Evolutionary conservation across 257 asterid species (phyloP).

Genomic region (Nicotiana tomentosiformis): DNA sequence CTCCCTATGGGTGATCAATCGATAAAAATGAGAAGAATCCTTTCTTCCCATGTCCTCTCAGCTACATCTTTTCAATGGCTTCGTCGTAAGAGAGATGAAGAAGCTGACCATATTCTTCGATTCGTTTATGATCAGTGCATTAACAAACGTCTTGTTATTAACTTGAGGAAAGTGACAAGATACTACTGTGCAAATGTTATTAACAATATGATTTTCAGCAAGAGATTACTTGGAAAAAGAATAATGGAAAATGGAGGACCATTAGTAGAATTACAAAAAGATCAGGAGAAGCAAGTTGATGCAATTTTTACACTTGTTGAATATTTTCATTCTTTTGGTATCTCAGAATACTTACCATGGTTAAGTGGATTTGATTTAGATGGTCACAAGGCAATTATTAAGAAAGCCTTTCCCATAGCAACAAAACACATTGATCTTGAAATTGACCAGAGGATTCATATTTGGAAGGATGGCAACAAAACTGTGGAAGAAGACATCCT

Average conservation of each 20-base stretch:
- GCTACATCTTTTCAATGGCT: too few species aligned
- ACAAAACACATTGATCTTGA: neutral
- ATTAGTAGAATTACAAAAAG: neutral
- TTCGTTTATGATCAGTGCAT: too few species aligned
- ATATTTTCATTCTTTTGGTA: neutral
- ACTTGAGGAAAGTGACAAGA: too few species aligned
- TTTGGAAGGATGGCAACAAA: slow-evolving; percentile 8
- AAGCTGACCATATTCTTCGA: too few species aligned
- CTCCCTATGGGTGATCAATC: too few species aligned
- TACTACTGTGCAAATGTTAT: too few species aligned
- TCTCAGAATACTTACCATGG: neutral
- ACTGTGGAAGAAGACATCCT: neutral
- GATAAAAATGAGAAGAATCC: too few species aligned
- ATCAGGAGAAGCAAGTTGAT: neutral
- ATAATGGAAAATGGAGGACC: neutral
- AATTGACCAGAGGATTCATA: slow-evolving; percentile 1
- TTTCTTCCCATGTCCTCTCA: too few species aligned
- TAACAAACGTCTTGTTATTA: too few species aligned
- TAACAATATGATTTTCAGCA: too few species aligned
- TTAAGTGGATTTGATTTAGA: neutral
- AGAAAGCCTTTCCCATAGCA: neutral
- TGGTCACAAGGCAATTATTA: neutral
- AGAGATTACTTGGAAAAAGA: neutral
- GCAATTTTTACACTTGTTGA: slow-evolving; percentile 2
- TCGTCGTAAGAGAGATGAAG: too few species aligned